Evolutionary conservation across 495 filamentous ascomycete genomes (phyloP), one percentile per base, ranked within the genome.

Genomic region (Xylaria longipes): DNA sequence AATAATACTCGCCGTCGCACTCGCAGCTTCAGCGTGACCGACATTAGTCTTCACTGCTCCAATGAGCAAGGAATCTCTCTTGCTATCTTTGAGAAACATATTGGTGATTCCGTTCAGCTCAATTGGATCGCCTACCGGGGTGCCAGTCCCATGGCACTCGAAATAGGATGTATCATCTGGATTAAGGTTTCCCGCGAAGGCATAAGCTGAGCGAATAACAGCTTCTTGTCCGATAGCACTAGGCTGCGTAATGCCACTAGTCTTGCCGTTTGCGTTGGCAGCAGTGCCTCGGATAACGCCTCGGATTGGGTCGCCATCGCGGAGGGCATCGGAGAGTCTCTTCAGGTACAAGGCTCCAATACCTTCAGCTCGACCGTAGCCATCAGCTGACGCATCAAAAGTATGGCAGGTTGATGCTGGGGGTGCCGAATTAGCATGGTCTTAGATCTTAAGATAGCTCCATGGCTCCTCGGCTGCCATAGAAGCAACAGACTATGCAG

Each of bases 151-250:
- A 11, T 50, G 46, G n/a, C 46, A 50, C 46, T 50, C 46, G n/a
- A 50, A 50, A 25, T 22, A 50, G 0, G 20, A 22, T 22, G 46
- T 50, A 25, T 50, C 46, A 22, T 22, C 46, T 9, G n/a, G n/a
- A 11, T 22, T 22, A 22, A 50, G 46, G 20, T 50, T n/a, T 22
- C 60, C 35, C 2, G 60, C 60, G 60, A 22, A 22, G 35, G 17
- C 35, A 35, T 63, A 63, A 63, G 60, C 60, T 17, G 20, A 2
- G 27, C 60, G 60, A 29, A 63, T 63, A 35, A 63, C 60, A 12
- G 33, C 60, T 63, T 63, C 60, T n/a, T 63, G 60, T 2, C 35
- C 60, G 27, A 27, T 35, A 41, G 35, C 60, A 63, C 60, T 63
- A 11, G 60, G 60, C n/a, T 29, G 33, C 33, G 60, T 63, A 14